phyloP scores from a whole-genome alignment of 257 asterid species.

The Lithospermum erythrorhizon region DNA sequence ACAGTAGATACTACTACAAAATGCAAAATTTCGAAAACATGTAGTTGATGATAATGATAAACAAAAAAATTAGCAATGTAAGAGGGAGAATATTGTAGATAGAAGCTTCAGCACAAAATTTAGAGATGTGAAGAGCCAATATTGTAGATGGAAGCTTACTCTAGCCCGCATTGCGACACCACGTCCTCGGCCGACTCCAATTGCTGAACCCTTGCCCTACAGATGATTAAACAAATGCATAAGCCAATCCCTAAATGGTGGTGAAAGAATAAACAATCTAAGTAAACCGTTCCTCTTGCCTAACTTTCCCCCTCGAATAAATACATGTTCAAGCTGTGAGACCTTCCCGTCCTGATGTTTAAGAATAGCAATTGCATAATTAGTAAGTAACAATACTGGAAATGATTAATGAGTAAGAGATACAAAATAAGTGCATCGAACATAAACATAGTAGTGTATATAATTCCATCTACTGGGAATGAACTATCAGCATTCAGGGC shows the following conservation, averaged over 20 bases:
- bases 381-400: not conserved
- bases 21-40: not conserved
- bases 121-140: not conserved
- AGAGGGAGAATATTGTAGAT: not conserved
- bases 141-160: constrained; percentile 28
- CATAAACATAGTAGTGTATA: not conserved
- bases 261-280: not conserved
- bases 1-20: not conserved
- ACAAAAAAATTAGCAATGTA: not conserved
- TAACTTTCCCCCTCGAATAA: constrained; percentile 96
- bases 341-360: constrained; percentile 76
- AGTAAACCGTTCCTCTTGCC: constrained; percentile 25
- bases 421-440: not conserved
- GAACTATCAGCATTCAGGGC: not conserved
- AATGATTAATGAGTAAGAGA: not conserved
- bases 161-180: constrained; percentile 95
- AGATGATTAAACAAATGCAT: constrained; percentile 17
- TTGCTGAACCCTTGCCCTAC: constrained; percentile 86
- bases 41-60: too few species aligned
- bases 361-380: not conserved
- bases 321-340: constrained; percentile 91
- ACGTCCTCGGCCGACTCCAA: constrained; percentile 98
- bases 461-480: not conserved
- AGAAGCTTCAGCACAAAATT: constrained; percentile 17
- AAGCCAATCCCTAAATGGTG: constrained; percentile 9